Base-by-base conservation (phyloP, 1,284 basidiomycete species). In the Pisolithus thermaeus region DNA sequence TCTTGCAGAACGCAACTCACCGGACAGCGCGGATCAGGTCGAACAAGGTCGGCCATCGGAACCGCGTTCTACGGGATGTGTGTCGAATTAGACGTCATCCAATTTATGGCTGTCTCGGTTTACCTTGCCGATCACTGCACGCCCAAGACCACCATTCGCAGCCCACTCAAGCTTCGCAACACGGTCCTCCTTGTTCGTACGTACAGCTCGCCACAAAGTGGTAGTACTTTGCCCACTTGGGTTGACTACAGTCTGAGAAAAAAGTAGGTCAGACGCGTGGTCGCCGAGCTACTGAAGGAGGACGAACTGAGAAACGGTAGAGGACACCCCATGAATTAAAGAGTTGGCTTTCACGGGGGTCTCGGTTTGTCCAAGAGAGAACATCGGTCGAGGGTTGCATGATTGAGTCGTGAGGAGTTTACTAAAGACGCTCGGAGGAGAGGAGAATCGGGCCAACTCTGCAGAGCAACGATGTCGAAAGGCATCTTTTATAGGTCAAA, bases 111-210 rank as follows among this genome's bases (percentile, higher is more conserved):
- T 52, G 46, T 42, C 23, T 47, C 52, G 48, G 60, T 63, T 56
- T 58, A 87, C 88, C 77, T 89, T 90, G 63, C 87, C 88, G 62
- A 91, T 87, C 58, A 86, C 75, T 58, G 86, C 82, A 60, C 89
- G 87, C 57, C 89, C 88, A 52, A 90, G 82, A 51, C 84, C 81
- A 54, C 87, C 88, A 59, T 79, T 86, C 49, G 80, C 71, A 50
- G 84, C 78, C 89, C 88, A 92, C 68, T 92, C 89, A 54, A 92
- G 79, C 71, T 84, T 88, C 58, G 89, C 88, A 59, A 90, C 83
- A 44, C 86, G 81, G 67, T 91, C 88, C 70, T 89, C 87, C 64
- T 85, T 87, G 72, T 85, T 86, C 49, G 84, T 76, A 47, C 87
- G 84, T 61, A 88, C 84, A 30, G 84, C 73, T 54, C 84, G 79